A percentile compares a stretch with the other conserved stretches of the same genome.
Conservation (phyloP, 2,329 filamentous ascomycete species). For the Esteya vermicola region DNA sequence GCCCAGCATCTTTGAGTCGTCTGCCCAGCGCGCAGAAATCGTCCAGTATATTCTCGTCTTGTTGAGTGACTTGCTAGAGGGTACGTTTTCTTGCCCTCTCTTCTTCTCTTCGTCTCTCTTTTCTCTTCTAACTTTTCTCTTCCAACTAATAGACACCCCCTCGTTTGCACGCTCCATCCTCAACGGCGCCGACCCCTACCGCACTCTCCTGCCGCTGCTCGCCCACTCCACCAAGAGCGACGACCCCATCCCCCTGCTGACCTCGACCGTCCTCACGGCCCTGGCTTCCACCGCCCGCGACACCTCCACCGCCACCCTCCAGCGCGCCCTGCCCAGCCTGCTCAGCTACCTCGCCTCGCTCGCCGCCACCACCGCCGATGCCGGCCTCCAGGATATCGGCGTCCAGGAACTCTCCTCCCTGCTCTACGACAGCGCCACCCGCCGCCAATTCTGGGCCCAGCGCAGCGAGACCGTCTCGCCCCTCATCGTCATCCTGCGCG, state of each 20-base stretch:
- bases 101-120: not conserved
- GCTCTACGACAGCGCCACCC: constrained; percentile 58
- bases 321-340: constrained; percentile 61
- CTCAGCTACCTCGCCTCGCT: constrained; percentile 77
- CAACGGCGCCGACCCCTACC: constrained; percentile 56
- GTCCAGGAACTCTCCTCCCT: constrained; percentile 83
- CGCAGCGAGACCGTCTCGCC: constrained; percentile 72
- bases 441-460: constrained; percentile 83
- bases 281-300: constrained; percentile 58
- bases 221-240: constrained; percentile 58
- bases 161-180: constrained; percentile 64
- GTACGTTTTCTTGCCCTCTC: constrained; percentile 31
- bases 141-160: constrained; percentile 25
- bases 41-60: constrained; percentile 91
- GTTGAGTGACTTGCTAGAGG: constrained; percentile 72
- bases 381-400: constrained; percentile 86
- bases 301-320: constrained; percentile 49
- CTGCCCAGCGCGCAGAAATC: constrained; percentile 75
- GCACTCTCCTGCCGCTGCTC: constrained; percentile 72
- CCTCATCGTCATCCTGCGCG: constrained; percentile 66
- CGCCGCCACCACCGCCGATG: constrained; percentile 65
- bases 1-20: constrained; percentile 64
- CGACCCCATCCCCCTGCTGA: constrained; percentile 78
- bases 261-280: constrained; percentile 71
- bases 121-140: not conserved